phyloP scores from a whole-genome alignment of 73 alveolate genomes.

The Durusdinium trenchii region DNA sequence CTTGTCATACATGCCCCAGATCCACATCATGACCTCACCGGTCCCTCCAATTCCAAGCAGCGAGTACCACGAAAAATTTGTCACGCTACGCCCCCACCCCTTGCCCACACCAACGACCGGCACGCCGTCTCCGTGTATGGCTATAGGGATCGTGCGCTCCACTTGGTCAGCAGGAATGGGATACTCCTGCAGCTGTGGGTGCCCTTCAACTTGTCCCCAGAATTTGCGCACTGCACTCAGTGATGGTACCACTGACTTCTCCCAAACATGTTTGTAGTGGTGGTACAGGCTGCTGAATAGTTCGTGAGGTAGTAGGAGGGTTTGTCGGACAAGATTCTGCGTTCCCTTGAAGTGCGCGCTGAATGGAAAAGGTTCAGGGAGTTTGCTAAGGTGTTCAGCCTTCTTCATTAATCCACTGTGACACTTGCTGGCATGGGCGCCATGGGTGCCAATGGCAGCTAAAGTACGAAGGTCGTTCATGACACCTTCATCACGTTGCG shows the following conservation, averaged over 20 bases:
- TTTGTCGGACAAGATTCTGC: not conserved
- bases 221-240: not conserved
- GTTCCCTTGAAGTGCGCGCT: not conserved
- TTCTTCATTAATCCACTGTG: not conserved
- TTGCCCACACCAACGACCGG: not conserved
- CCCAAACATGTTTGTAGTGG: not conserved
- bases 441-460: no score
- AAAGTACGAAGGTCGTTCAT: not conserved
- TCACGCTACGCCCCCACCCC: not conserved
- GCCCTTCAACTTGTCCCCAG: not conserved
- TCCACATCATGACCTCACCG: not conserved
- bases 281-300: not conserved
- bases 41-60: not conserved
- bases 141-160: not conserved
- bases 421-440: not conserved
- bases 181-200: not conserved
- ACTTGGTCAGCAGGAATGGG: no score
- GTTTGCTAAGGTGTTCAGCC: no score
- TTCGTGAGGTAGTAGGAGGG: not conserved
- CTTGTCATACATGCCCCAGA: no score
- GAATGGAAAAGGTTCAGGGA: not conserved
- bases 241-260: not conserved
- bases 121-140: not conserved
- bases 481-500: not conserved
- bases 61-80: not conserved